Conservation (phyloP, 106 monocot genomes). For the Dendrobium chrysotoxum region DNA sequence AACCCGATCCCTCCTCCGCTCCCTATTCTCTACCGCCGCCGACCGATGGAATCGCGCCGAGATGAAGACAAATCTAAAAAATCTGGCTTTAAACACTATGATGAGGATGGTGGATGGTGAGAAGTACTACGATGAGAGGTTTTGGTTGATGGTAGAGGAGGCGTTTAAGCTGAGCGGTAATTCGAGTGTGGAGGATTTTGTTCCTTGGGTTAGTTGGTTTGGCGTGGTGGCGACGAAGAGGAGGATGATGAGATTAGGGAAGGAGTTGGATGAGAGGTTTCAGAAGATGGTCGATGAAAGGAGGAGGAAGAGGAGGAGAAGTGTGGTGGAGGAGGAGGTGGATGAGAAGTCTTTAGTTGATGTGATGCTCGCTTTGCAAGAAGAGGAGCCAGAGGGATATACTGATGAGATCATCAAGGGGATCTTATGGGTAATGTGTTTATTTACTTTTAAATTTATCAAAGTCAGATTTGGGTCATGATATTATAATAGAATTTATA, state of each 20-base stretch:
- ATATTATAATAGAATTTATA: background rate
- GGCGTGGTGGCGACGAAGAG: background rate
- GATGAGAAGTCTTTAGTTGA: background rate
- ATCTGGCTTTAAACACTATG: slow-evolving; percentile 2
- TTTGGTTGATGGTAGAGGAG: slow-evolving; percentile 10
- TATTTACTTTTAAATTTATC: background rate
- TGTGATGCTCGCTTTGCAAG: slow-evolving; percentile 1
- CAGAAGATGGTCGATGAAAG: background rate
- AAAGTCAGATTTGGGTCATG: background rate
- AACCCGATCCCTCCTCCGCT: background rate
- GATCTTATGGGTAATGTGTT: background rate
- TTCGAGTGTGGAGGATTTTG: slow-evolving; percentile 16
- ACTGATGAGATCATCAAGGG: slow-evolving; percentile 9
- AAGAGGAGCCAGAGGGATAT: slow-evolving; percentile 8
- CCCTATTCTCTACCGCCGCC: background rate
- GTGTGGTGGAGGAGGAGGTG: background rate
- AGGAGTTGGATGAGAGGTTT: background rate
- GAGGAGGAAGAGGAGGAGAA: background rate
- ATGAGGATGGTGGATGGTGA: slow-evolving; percentile 16
- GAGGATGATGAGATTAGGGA: background rate
- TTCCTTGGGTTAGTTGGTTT: slow-evolving; percentile 12
- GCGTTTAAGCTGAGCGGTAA: background rate
- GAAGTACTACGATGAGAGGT: background rate
- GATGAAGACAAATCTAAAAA: slow-evolving; percentile 2
- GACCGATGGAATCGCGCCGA: background rate